Percentiles rank a stretch among this genome's conserved stretches.
Conservation (phyloP, 768 basidiomycete species). For the Lactarius hengduanensis region DNA sequence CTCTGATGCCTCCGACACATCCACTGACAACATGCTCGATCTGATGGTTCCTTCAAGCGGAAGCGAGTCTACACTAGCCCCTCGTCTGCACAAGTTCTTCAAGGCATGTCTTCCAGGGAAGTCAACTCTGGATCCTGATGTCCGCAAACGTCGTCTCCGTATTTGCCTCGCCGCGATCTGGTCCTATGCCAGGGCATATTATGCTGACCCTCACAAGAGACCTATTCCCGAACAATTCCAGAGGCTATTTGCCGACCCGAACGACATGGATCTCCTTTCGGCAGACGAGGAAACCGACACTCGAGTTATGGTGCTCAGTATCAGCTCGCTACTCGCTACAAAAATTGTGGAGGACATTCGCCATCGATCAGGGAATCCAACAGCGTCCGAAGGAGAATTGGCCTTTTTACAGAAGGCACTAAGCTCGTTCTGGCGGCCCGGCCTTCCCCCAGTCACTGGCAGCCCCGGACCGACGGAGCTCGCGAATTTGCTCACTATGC, state of each 20-base stretch:
- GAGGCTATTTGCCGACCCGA: not conserved
- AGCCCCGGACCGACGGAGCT: not conserved
- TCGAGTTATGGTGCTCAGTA: not conserved
- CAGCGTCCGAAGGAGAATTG: not conserved
- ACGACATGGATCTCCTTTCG: slow-evolving; percentile 7
- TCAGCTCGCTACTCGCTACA: not conserved
- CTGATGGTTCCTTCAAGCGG: slow-evolving; percentile 4
- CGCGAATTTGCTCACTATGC: slow-evolving; percentile 2
- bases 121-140: not conserved
- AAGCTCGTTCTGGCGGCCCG: not conserved
- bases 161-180: slow-evolving; percentile 8
- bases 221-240: slow-evolving; percentile 8
- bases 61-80: slow-evolving; percentile 4
- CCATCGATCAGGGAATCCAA: not conserved
- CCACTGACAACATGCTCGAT: not conserved
- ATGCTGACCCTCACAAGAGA: not conserved
- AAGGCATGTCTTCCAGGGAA: slow-evolving; percentile 3
- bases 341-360: slow-evolving; percentile 2
- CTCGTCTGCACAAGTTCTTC: not conserved
- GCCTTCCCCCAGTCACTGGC: not conserved
- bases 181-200: not conserved
- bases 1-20: not conserved
- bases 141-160: not conserved
- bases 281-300: not conserved
- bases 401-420: not conserved